Percentiles rank a stretch among this genome's conserved stretches.
phyloP scores from a whole-genome alignment of 139 green algal genomes.

The Edaphochlamys debaryana region DNA sequence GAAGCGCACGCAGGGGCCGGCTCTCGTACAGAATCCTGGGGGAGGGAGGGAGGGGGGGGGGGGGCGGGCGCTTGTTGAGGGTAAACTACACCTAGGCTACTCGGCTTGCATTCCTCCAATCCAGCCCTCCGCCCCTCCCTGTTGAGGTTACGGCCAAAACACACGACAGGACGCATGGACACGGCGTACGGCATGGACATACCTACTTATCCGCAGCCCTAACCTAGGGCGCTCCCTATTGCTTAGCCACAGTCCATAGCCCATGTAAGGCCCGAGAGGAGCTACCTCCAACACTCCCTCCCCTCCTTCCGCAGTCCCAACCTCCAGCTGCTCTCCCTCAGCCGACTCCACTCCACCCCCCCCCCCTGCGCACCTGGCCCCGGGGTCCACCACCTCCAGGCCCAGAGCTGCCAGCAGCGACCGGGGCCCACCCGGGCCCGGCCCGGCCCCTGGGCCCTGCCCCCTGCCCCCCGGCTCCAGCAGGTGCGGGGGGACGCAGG shows the following conservation, averaged over 20 bases:
- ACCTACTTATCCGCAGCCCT: too few species aligned
- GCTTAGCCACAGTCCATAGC: too few species aligned
- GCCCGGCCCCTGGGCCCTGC: background rate
- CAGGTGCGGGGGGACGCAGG: background rate
- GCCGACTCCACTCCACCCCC: background rate
- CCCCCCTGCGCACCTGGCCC: conserved; percentile 6
- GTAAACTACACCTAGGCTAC: too few species aligned
- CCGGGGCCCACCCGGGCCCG: background rate
- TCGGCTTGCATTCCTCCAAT: too few species aligned
- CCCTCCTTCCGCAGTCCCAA: too few species aligned
- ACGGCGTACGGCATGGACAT: too few species aligned
- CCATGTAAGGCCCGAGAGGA: too few species aligned
- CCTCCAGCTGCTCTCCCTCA: background rate
- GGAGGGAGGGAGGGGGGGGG: background rate
- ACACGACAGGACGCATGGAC: too few species aligned
- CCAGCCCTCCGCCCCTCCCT: too few species aligned
- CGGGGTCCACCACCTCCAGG: conserved; percentile 22
- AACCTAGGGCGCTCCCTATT: too few species aligned
- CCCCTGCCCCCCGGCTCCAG: background rate
- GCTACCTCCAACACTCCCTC: background rate
- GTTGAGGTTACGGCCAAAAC: too few species aligned
- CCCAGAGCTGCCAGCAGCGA: conserved; percentile 1
- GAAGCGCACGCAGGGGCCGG: conserved; percentile 43
- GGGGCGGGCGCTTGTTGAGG: background rate
- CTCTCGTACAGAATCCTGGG: conserved; percentile 40